Base-by-base conservation (phyloP, 1,284 basidiomycete genomes). In the Papiliotrema fonsecae region DNA sequence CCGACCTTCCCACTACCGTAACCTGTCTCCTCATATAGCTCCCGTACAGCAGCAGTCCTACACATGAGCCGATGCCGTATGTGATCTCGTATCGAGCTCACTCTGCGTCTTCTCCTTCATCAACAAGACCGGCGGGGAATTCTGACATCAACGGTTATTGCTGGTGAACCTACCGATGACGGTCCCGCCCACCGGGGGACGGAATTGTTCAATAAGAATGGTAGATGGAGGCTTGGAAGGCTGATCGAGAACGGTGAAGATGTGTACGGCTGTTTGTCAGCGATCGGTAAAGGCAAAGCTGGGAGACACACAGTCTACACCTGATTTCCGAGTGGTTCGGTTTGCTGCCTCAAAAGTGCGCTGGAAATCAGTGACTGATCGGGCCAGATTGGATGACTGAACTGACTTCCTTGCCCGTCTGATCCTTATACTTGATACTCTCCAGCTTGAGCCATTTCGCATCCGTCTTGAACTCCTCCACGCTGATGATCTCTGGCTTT, bases 1-100 rank as follows among this genome's bases (percentile, higher is more conserved):
- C 75, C n/a, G 79, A 83, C 55, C 55, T 60, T 62, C 2, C 62
- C 58, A 3, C 67, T 67, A 0, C 69, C 72, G 71, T 85, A 93
- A 2, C 91, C 91, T 0, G 90, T 94, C 73, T 96, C 92, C 73
- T 97, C 92, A 60, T 84, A 78, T 7, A 97, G 78, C 65, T 97
- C 92, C 30, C 91, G 81, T 30, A 90, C 77, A 0, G 88, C 91
- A 1, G 88, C 61, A 1, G 60, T 57, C 2, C 69, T 69, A n/a
- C 28, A 27, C 39, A 21, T 34, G n/a, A 18, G 31, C 27, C 16
- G n/a, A 24, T 36, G 14, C 1, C 2, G 3, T 45, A n/a, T 19
- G 21, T 25, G 5, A 30, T 14, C 18, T 39, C 22, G 27, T 2
- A n/a, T 26, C 2, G n/a, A 54, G n/a, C 81, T 48, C 79, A 74